These are phyloP conservation scores for Suhomyces taliae DNA, from an alignment of 1,139 yeast genomes.

Conservation along the genomic window DNA sequence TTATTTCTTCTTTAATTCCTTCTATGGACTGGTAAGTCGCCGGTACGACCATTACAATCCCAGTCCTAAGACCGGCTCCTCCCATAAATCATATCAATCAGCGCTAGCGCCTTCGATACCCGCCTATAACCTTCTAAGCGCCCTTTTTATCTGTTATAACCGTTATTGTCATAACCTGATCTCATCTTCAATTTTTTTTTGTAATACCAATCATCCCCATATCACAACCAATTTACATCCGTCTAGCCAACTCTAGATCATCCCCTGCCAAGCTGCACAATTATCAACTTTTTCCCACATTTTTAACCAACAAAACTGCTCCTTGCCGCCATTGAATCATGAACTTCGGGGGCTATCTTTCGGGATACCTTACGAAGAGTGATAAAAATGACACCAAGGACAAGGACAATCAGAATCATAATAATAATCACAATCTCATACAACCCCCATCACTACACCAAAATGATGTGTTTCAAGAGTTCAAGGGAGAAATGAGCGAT, in stretches of 20 bases:
- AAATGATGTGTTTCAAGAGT: no score
- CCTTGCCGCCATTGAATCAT: constrained; percentile 12
- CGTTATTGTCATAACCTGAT: no score
- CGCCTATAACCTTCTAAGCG: background rate
- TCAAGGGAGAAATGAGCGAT: constrained; percentile 30
- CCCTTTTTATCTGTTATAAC: no score
- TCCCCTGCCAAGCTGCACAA: no score
- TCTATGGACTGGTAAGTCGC: background rate
- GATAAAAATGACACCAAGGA: constrained; percentile 12
- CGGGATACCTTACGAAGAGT: constrained; percentile 20
- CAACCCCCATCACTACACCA: no score
- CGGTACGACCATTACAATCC: background rate
- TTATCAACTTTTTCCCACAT: background rate
- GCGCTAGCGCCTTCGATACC: background rate
- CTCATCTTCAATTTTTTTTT: no score
- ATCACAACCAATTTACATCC: no score
- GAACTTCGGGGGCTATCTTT: constrained; percentile 35
- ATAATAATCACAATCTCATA: no score
- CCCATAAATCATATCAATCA: background rate
- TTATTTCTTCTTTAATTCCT: background rate
- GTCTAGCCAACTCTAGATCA: no score
- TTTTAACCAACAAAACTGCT: background rate
- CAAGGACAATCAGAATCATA: no score
- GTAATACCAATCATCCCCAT: no score
- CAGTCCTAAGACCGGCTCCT: background rate